Conservation (phyloP, 2,329 filamentous ascomycete genomes). For the Parastagonospora nodorum region DNA sequence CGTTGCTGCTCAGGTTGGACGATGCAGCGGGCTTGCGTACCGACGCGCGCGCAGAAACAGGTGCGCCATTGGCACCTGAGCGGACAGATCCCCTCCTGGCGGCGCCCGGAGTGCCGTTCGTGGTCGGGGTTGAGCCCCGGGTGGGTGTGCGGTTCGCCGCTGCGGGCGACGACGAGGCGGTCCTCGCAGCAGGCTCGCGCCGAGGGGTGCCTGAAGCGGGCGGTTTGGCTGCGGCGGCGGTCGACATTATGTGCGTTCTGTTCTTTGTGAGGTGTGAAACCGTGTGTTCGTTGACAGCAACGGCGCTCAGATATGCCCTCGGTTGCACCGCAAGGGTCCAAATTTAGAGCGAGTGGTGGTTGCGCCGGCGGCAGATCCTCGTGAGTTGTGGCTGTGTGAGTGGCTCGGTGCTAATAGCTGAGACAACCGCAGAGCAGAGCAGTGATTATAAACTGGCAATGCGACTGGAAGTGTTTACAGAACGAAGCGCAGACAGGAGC, state of each 20-base stretch:
- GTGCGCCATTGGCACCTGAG: slow-evolving; percentile 38
- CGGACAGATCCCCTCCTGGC: slow-evolving; percentile 38
- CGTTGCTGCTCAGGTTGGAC: slow-evolving; percentile 39
- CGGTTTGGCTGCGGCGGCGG: slow-evolving; percentile 43
- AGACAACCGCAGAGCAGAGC: not conserved
- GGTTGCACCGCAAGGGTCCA: slow-evolving; percentile 10
- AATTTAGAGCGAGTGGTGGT: slow-evolving; percentile 13
- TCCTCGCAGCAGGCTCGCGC: slow-evolving; percentile 25
- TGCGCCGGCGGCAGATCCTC: slow-evolving; percentile 10
- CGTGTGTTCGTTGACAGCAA: slow-evolving; percentile 14
- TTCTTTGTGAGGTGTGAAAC: slow-evolving; percentile 11
- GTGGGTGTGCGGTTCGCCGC: slow-evolving; percentile 39
- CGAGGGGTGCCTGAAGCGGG: slow-evolving; percentile 39
- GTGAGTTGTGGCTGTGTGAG: slow-evolving; percentile 14
- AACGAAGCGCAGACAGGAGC: slow-evolving; percentile 5
- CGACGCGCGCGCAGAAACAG: slow-evolving; percentile 47
- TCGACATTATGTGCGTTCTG: slow-evolving; percentile 33
- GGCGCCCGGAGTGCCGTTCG: slow-evolving; percentile 36
- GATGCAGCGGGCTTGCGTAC: slow-evolving; percentile 43
- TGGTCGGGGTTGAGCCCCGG: slow-evolving; percentile 34
- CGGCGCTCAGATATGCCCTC: slow-evolving; percentile 15
- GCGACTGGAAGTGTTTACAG: slow-evolving; percentile 13
- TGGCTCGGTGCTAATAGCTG: slow-evolving; percentile 4
- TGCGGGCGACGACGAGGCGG: slow-evolving; percentile 37
- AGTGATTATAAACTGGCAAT: slow-evolving; percentile 1